Base-by-base conservation (phyloP, 140 eudicot genomes). In the Stevia rebaudiana region DNA sequence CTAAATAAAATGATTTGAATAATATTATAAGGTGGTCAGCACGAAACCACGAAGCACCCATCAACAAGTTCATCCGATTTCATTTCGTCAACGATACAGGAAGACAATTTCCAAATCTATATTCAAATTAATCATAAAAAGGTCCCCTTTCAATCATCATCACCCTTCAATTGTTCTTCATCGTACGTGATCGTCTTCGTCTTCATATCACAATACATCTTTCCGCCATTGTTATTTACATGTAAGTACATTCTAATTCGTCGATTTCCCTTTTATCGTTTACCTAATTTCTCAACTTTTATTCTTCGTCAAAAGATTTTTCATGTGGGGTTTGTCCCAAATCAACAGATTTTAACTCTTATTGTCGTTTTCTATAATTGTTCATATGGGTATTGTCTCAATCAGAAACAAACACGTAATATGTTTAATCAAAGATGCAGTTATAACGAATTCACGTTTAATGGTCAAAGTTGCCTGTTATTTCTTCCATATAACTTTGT, bases 11-110 rank as follows among this genome's bases (percentile, higher is more conserved):
- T 28, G 2, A 28, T 28, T 28, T 28, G 33, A 28, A 28, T 1
- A 28, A 28, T 1, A 28, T 28, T 2, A 24, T 22, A 52, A 23
- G 59, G 35, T 52, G 59, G 59, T 12, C 36, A 52, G 59, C 59
- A 52, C 59, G 59, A 50, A 50, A 17, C 16, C 59, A 52, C 59
- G 59, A 50, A 50, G 48, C 16, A 42, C 18, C 51, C 51, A 44
- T 49, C 59, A 21, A 21, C 57, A 50, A 3, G n/a, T 50, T 21
- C 5, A 52, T 51, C 36, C 36, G 35, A 22, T 51, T 1, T 31
- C 59, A 24, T n/a, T n/a, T n/a, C n/a, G n/a, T n/a, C 2, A 11
- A 3, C 22, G n/a, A n/a, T n/a, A n/a, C n/a, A n/a, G n/a, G n/a
- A n/a, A n/a, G n/a, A n/a, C n/a, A n/a, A n/a, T n/a, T n/a, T n/a